Evolutionary conservation across 192 early-diverging fungal species (phyloP).

Genomic region (Dispira simplex): DNA sequence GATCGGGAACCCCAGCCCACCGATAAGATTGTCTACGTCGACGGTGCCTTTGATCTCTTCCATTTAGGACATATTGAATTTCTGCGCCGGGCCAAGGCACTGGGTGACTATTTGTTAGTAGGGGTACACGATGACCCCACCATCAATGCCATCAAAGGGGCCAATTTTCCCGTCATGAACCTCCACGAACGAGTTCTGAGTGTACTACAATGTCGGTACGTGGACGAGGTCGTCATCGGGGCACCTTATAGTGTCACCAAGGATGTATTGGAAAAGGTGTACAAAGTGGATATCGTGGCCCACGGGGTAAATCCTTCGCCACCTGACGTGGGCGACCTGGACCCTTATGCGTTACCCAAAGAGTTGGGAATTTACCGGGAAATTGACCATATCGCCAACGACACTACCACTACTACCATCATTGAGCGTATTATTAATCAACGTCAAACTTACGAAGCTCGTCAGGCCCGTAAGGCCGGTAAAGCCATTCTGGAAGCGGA

Average conservation of each 20-base stretch:
- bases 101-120: constrained; percentile 84
- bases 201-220: constrained; percentile 84
- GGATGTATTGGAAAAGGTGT: constrained; percentile 72
- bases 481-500: constrained; percentile 52
- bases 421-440: constrained; percentile 82
- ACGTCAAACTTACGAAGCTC: constrained; percentile 56
- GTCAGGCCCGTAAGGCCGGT: constrained; percentile 56
- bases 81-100: constrained; percentile 64
- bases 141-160: constrained; percentile 73
- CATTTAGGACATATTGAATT: constrained; percentile 86
- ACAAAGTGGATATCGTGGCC: constrained; percentile 68
- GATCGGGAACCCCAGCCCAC: constrained; percentile 46
- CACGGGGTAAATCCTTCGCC: constrained; percentile 53
- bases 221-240: constrained; percentile 88
- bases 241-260: constrained; percentile 80
- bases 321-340: constrained; percentile 52
- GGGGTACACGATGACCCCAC: constrained; percentile 88
- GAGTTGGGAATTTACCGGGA: constrained; percentile 58
- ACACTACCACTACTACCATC: constrained; percentile 72
- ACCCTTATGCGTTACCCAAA: constrained; percentile 79
- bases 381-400: constrained; percentile 58
- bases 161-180: constrained; percentile 90
- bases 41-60: constrained; percentile 37
- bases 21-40: constrained; percentile 20
- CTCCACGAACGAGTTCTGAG: constrained; percentile 85